Percentiles rank a stretch among this genome's conserved stretches.
phyloP scores from a whole-genome alignment of 257 asterid genomes.

The Solanum pinnatisectum region DNA sequence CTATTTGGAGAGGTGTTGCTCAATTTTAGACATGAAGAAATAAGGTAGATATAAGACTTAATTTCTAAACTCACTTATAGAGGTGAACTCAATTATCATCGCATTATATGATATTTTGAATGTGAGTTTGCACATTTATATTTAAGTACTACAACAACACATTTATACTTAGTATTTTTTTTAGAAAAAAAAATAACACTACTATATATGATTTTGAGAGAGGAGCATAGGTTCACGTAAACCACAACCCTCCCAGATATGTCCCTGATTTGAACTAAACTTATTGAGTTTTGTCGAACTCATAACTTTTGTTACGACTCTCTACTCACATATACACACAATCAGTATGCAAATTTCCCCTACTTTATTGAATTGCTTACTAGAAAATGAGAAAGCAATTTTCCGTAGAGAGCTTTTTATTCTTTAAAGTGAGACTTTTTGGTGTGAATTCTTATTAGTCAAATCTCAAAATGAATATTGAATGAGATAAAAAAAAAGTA shows the following conservation, averaged over 20 bases:
- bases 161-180: too few species aligned
- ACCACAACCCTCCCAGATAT: too few species aligned
- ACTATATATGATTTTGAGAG: not conserved
- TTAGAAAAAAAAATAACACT: too few species aligned
- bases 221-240: too few species aligned
- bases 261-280: not conserved
- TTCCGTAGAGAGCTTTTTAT: not conserved
- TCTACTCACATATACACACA: not conserved
- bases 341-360: accelerated
- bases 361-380: not conserved
- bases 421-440: not conserved
- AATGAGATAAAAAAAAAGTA: not conserved
- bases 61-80: too few species aligned
- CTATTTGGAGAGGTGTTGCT: not conserved
- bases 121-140: too few species aligned
- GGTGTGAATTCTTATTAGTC: too few species aligned
- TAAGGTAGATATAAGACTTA: not conserved
- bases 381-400: not conserved
- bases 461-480: not conserved
- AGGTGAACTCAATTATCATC: too few species aligned
- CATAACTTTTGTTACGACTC: not conserved
- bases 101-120: too few species aligned
- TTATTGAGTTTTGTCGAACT: not conserved
- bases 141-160: too few species aligned
- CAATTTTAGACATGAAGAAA: not conserved